Conservation (phyloP, 306 rosid genomes). For the Luffa acutangula region DNA sequence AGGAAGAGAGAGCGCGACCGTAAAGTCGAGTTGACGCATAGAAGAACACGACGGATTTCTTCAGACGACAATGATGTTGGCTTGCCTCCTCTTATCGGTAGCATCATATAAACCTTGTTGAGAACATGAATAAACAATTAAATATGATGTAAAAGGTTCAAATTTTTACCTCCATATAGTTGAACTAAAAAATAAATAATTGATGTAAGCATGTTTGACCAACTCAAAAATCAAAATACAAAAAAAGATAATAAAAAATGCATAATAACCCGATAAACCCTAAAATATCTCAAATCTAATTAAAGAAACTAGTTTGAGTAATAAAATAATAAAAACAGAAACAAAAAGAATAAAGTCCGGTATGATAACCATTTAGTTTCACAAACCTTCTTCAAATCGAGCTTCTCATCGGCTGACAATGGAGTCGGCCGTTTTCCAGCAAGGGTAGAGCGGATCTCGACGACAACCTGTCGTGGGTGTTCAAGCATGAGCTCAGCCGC, state of each 20-base stretch:
- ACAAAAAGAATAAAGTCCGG: too few relatives aligned
- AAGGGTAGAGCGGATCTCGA: slow-evolving; percentile 45
- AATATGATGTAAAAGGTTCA: background rate
- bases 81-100: slow-evolving; percentile 71
- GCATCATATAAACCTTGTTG: slow-evolving; percentile 38
- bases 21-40: slow-evolving; percentile 23
- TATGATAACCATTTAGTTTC: background rate
- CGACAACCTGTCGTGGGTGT: slow-evolving; percentile 76
- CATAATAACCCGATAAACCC: background rate
- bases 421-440: slow-evolving; percentile 37
- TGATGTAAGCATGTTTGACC: too few relatives aligned
- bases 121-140: background rate
- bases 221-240: too few relatives aligned
- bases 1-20: slow-evolving; percentile 20
- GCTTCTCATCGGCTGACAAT: slow-evolving; percentile 54
- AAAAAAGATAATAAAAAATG: too few relatives aligned
- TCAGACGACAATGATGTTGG: slow-evolving; percentile 31
- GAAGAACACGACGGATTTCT: slow-evolving; percentile 35
- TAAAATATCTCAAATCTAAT: background rate
- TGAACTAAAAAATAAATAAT: background rate
- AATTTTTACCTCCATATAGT: background rate
- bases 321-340: background rate
- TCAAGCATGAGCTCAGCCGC: slow-evolving; percentile 87
- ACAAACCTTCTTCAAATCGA: slow-evolving; percentile 29
- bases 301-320: background rate